Evolutionary conservation across 2,329 filamentous ascomycete species (phyloP), one percentile per base, ranked within the genome.

Genomic region (Leptographium radiaticola): DNA sequence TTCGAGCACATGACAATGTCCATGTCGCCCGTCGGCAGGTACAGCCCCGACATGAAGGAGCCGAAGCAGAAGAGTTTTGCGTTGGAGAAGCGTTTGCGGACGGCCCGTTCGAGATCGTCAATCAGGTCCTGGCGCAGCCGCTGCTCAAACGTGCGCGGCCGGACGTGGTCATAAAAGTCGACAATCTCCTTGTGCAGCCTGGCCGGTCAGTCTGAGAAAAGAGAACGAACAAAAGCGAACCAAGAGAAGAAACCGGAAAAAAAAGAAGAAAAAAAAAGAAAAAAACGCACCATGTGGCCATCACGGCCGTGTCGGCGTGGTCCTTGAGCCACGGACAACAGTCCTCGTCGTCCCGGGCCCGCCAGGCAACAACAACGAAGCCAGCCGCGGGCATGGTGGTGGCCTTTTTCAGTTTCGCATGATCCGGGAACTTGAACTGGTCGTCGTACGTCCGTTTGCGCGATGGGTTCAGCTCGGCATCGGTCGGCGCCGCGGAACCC

Each of bases 111-210:
- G 2, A 97, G 72, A 18, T 88, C 82, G 4, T 80, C 70, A 38
- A 97, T 76, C 15, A 98, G 71, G 48, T 86, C 78, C 20, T 76
- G 69, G 11, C 93, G 87, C 53, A 95, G 80, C 4, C 75, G 72
- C 57, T 89, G 76, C 67, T 98, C 93, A 61, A 86, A 93, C 3
- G 78, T 68, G 47, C 80, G 77, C 3, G 93, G 93, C 58, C 78
- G 81, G 36, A 95, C 85, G 65, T 84, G 94, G 39, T 90, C 75
- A 65, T 90, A 94, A 65, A 96, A 97, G 62, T 94, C 87, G 34
- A 86, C 71, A 45, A 97, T 83, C 67, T 98, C 93, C 63, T 89
- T 88, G 67, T 97, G 89, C 31, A 98, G 71, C 67, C 87, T 89
- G 59, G n/a, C 48, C 16, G 47, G 34, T 31, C 38, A 6, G 39